These are phyloP conservation scores for Gossypium anomalum DNA, from an alignment of 345 rosid genomes.

Conservation along the genomic window DNA sequence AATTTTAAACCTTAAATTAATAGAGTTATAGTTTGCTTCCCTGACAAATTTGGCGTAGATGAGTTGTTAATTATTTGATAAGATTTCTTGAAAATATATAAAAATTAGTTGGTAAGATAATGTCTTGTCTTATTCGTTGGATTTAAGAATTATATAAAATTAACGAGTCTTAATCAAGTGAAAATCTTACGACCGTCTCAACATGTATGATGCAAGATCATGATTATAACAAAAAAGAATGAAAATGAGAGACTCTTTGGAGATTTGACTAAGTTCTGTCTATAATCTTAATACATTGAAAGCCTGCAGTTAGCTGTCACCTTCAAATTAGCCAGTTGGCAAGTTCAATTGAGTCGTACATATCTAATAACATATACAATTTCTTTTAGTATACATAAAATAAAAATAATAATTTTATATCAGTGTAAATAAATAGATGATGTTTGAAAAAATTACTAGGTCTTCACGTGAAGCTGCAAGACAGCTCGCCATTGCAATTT, in stretches of 20 bases:
- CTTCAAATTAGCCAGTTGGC: neutral
- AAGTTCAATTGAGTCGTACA: neutral
- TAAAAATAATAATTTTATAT: neutral
- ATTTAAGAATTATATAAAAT: too few species aligned
- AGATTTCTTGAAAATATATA: too few species aligned
- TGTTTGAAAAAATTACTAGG: neutral
- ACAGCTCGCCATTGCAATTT: conserved; percentile 4
- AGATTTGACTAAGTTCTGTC: neutral
- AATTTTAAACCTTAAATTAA: too few species aligned
- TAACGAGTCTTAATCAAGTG: too few species aligned
- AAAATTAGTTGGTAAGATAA: too few species aligned
- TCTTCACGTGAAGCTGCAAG: neutral
- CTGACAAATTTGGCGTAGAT: too few species aligned
- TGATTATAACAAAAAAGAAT: neutral
- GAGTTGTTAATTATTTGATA: too few species aligned
- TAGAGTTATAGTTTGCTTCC: too few species aligned
- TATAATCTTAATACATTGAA: neutral
- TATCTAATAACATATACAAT: too few species aligned
- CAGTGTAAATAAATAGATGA: too few species aligned
- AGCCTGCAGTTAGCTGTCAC: neutral
- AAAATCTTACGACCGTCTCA: too few species aligned
- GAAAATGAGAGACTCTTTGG: neutral
- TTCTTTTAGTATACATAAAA: neutral
- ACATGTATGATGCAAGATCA: neutral
- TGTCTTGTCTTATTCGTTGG: too few species aligned